Base-by-base conservation (phyloP, 208 protist genomes). In the Acanthamoeba rhysodes region DNA sequence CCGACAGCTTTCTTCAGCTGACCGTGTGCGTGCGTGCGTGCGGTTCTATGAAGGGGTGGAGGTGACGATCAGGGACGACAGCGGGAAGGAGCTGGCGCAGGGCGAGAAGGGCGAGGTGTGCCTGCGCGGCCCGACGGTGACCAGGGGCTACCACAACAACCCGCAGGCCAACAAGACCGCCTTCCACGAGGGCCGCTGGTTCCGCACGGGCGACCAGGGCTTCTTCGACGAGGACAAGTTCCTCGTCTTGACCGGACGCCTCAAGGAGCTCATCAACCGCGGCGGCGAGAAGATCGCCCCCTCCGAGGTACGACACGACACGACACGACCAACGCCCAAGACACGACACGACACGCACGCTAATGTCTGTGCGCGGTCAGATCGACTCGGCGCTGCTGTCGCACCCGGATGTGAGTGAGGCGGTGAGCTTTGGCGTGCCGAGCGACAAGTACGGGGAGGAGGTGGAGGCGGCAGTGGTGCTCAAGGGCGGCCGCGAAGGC, bases 241-340 rank as follows among this genome's bases (percentile, higher is more conserved):
- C 64, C 70, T 98, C 2, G 70, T 88, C 6, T 84, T 98, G 50
- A 98, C 97, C 12, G 97, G 97, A n/a, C 96, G 97, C 59, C 95
- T 97, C 59, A 98, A 98, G 55, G 97, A 98, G 59, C 82, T 97
- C 22, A 97, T 98, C 66, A 98, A 98, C 53, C 41, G 97, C 32
- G 97, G 96, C 29, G 97, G 97, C 90, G 97, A 98, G 78, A 98
- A 98, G 90, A 97, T 98, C 34, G 37, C 95, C 10, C 96, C 96
- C 55, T 22, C 94, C 1, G 96, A 96, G 41, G 87, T 97, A n/a
- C 92, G 96, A 8, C 64, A n/a, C n/a, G n/a, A n/a, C n/a, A n/a
- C n/a, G n/a, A 90, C 37, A 91, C 85, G 27, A 78, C 95, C 59
- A 7, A 62, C 16, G 20, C 16, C 2, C 55, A 62, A 2, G 20